Evolutionary conservation across 2,329 filamentous ascomycete genomes (phyloP), one percentile per base, ranked within the genome.

Genomic region (Fusarium irregulare): DNA sequence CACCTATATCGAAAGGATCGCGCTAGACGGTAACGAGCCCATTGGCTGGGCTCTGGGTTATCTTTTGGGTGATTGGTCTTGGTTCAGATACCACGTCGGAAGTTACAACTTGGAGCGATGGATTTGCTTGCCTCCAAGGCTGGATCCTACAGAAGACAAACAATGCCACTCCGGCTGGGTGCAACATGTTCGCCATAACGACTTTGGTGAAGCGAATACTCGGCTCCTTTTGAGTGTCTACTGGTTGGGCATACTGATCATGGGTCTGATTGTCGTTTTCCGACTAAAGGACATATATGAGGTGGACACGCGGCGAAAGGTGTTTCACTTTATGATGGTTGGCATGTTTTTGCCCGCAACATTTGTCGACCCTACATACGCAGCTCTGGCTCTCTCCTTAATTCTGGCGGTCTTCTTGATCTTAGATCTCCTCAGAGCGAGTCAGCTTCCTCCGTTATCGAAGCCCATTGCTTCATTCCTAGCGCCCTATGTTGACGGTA

Each of bases 281-380:
- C 88, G 86, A 44, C 86, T 97, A 40, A 92, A 91, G 42, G 84
- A 89, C 5, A 84, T 93, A 51, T 94, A 92, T 71, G 94, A 98
- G 80, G 95, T 99, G 48, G 96, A 99, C 80, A 99, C 96, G 2
- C 89, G 96, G 51, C 90, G 96, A 53, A 99, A 99, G 80, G 93
- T 98, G 25, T 99, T 99, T 79, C 96, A 99, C 79, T 97, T 97
- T 73, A 97, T 95, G 87, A 98, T 98, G 92, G 95, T 98, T 10
- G 89, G 90, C 59, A 98, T 99, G 93, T 91, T 99, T 59, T 85
- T 98, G 3, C 94, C 96, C 0, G 89, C 93, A 2, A 92, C 91
- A 4, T 98, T 90, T 77, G 83, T 98, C 68, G 96, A 99, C 78
- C 95, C 96, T 1, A 86, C 91, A 42, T 98, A 93, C 79, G 90